Base-by-base conservation (phyloP, 1,284 basidiomycete genomes). In the Pseudozyma flocculosa region DNA sequence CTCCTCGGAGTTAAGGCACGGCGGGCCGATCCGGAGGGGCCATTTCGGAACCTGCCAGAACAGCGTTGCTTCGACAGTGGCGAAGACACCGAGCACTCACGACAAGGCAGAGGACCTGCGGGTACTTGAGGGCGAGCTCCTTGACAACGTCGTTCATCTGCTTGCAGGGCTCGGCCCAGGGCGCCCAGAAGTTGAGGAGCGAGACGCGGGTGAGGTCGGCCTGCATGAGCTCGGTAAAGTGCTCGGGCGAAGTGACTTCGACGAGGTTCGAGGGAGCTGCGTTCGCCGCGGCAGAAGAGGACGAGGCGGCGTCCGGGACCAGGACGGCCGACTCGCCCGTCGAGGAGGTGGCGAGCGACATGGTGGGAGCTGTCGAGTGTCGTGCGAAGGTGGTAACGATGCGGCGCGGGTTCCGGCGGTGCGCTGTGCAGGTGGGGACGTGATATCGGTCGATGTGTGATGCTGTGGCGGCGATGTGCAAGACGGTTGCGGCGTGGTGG, bases 51-150 rank as follows among this genome's bases (percentile, higher is more conserved):
- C n/a, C n/a, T n/a, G n/a, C n/a, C n/a, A n/a, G n/a, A n/a, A n/a
- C n/a, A n/a, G n/a, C n/a, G n/a, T 29, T 29, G 26, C 5, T 11
- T 29, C 26, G 5, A 7, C 26, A 11, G 5, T 29, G 26, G 26
- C 5, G 11, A 29, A 5, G 26, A 29, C 26, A 11, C 5, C 26
- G 26, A 29, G 5, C 26, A 61, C 42, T 55, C 11, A 88, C 89
- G 75, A 87, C 84, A n/a, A 94, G 81, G 56, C 89, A 87, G 21
- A 93, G 81, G 1, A 88, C 76, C 10, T 82, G 73, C 0, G 86
- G 83, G 71, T 90, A 85, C 75, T 88, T 88, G 62, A 82, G 83
- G 1, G 90, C 85, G 30, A 92, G 82, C 48, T 74, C 67, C 8
- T 45, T 40, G 10, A 78, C 61, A n/a, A 73, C 73, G 23, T 64